Conservation (phyloP, 108 stramenopile species). For the Cyclotella choctawhatcheeana region DNA sequence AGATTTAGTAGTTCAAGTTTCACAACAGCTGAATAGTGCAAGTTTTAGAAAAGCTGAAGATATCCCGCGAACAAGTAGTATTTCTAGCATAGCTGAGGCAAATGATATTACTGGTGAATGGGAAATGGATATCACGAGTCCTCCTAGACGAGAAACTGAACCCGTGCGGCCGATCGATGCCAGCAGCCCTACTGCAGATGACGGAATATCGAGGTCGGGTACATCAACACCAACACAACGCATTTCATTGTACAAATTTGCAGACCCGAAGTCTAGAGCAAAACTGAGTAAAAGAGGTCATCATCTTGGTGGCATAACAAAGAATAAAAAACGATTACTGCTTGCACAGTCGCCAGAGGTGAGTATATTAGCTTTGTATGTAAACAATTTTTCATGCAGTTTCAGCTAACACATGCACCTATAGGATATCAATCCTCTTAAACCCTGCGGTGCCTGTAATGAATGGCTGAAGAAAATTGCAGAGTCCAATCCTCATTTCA, state of each 20-base stretch:
- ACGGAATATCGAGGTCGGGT: slow-evolving; percentile 11
- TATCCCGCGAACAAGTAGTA: slow-evolving; percentile 40
- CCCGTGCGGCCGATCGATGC: not conserved
- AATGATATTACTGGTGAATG: slow-evolving; percentile 41
- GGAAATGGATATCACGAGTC: slow-evolving; percentile 38
- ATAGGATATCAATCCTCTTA: slow-evolving; percentile 90
- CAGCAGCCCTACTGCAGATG: slow-evolving; percentile 13
- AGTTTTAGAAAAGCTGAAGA: slow-evolving; percentile 21
- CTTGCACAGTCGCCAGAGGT: slow-evolving; percentile 41
- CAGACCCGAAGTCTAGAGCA: slow-evolving; percentile 23
- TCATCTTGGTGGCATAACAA: slow-evolving; percentile 33
- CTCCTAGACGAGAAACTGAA: not conserved
- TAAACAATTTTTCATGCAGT: not conserved
- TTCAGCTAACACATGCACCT: not conserved
- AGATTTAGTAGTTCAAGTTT: slow-evolving; percentile 28
- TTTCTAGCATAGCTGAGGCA: slow-evolving; percentile 54
- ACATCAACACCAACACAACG: slow-evolving; percentile 55
- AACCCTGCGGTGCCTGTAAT: slow-evolving; percentile 96
- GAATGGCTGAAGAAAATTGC: slow-evolving; percentile 99
- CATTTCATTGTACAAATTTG: slow-evolving; percentile 53
- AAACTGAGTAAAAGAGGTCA: slow-evolving; percentile 15
- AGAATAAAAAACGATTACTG: slow-evolving; percentile 36
- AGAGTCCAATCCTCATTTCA: slow-evolving; percentile 95
- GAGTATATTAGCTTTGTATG: not conserved
- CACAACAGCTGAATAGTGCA: slow-evolving; percentile 41